A percentile compares a stretch with the other conserved stretches of the same genome.
Evolutionary conservation across 2,329 filamentous ascomycete genomes (phyloP).

Genomic region (Myriosclerotinia curreyana): DNA sequence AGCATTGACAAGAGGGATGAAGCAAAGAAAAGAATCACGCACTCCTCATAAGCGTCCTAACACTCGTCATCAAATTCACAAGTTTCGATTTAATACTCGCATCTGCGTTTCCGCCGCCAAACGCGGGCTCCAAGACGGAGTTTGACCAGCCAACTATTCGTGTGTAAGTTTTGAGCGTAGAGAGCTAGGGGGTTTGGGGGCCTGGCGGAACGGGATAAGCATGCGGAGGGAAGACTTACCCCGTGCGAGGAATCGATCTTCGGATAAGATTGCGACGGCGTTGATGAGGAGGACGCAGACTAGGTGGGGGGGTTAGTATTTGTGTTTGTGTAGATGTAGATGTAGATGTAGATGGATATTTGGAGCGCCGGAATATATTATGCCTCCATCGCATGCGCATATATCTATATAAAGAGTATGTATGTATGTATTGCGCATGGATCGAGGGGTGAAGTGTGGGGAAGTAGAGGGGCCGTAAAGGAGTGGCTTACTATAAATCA

Average conservation of each 20-base stretch:
- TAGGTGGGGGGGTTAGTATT: slow-evolving; percentile 39
- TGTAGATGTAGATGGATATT: not conserved
- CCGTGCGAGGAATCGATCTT: slow-evolving; percentile 86
- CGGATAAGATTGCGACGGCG: slow-evolving; percentile 87
- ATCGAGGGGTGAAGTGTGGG: not conserved
- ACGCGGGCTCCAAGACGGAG: slow-evolving; percentile 66
- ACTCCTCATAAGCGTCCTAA: slow-evolving; percentile 93
- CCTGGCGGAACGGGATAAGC: not conserved
- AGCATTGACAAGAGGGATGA: not conserved
- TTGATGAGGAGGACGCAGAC: slow-evolving; percentile 87
- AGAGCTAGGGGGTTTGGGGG: not conserved
- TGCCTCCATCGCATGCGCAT: not conserved
- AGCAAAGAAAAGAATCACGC: slow-evolving; percentile 42
- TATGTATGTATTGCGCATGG: not conserved
- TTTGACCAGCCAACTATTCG: slow-evolving; percentile 74
- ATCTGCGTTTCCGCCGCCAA: slow-evolving; percentile 63
- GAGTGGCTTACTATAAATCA: slow-evolving; percentile 63
- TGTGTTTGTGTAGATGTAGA: not conserved
- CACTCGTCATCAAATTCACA: slow-evolving; percentile 84
- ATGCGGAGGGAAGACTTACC: slow-evolving; percentile 48
- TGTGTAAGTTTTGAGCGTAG: slow-evolving; percentile 18
- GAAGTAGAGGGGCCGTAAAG: slow-evolving; percentile 1
- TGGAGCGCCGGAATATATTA: not conserved
- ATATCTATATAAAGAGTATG: not conserved
- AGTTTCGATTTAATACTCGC: slow-evolving; percentile 81